A percentile compares a stretch with the other conserved stretches of the same genome.
These are phyloP conservation scores for Clitopilus passeckerianus DNA, from an alignment of 768 basidiomycete genomes.

Conservation along the genomic window DNA sequence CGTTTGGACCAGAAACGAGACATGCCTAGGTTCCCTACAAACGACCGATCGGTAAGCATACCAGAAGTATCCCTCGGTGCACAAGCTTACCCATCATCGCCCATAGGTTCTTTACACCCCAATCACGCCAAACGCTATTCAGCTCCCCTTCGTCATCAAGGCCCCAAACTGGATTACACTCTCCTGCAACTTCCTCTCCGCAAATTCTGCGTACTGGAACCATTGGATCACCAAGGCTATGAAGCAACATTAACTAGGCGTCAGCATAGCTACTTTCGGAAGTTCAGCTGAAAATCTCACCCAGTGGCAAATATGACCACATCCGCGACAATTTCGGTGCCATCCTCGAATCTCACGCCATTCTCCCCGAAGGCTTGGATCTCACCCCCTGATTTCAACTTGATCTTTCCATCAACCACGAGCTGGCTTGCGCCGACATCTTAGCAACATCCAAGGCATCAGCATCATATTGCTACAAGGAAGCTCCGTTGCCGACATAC, in stretches of 20 bases:
- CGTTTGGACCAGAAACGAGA: slow-evolving; percentile 61
- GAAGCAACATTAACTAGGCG: not conserved
- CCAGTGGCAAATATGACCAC: slow-evolving; percentile 48
- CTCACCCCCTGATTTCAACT: slow-evolving; percentile 51
- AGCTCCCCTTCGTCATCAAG: slow-evolving; percentile 60
- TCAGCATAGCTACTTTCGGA: too few relatives aligned
- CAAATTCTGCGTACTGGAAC: slow-evolving; percentile 33
- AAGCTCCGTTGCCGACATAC: slow-evolving; percentile 21
- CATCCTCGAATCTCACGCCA: slow-evolving; percentile 41
- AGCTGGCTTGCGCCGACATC: slow-evolving; percentile 52
- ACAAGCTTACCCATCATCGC: slow-evolving; percentile 46
- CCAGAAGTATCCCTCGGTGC: not conserved
- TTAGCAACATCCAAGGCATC: slow-evolving; percentile 11
- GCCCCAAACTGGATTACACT: slow-evolving; percentile 54
- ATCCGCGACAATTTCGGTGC: slow-evolving; percentile 38
- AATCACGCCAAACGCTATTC: slow-evolving; percentile 39
- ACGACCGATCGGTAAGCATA: not conserved
- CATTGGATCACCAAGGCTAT: slow-evolving; percentile 39
- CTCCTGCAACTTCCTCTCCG: slow-evolving; percentile 33
- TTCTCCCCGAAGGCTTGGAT: slow-evolving; percentile 36
- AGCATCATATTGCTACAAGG: not conserved
- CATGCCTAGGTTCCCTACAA: slow-evolving; percentile 45
- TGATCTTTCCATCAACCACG: slow-evolving; percentile 62
- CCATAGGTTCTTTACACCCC: slow-evolving; percentile 50
- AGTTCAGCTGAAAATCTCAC: slow-evolving; percentile 12